These are phyloP conservation scores for Rhodomyrtus tomentosa DNA, from an alignment of 345 rosid species.

Conservation along the genomic window DNA sequence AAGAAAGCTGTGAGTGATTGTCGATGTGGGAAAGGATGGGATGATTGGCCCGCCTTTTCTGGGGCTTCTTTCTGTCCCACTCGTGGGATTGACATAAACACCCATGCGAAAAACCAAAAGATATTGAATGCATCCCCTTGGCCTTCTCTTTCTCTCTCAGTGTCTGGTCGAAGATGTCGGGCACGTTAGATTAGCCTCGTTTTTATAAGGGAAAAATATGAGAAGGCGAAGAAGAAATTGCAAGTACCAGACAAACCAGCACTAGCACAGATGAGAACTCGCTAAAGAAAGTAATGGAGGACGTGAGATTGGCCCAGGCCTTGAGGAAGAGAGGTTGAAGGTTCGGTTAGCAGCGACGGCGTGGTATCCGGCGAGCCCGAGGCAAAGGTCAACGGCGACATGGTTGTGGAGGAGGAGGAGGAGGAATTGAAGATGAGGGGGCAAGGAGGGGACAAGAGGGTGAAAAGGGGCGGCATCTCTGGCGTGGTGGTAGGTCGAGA, in stretches of 20 bases:
- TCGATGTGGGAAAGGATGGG: not conserved
- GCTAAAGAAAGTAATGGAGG: not conserved
- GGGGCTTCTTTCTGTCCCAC: too few relatives aligned
- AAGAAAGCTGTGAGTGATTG: not conserved
- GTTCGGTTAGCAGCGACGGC: not conserved
- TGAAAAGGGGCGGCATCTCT: not conserved
- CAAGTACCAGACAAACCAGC: not conserved
- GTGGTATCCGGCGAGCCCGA: not conserved
- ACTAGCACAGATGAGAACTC: not conserved
- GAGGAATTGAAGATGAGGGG: not conserved
- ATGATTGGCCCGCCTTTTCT: not conserved
- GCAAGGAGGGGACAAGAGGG: too few relatives aligned
- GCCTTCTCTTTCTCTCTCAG: not conserved
- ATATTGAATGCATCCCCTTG: not conserved
- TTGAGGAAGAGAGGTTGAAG: not conserved
- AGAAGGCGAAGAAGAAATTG: not conserved
- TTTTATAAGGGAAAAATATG: not conserved
- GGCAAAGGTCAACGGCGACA: not conserved
- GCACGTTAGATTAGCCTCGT: not conserved
- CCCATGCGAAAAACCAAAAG: too few relatives aligned
- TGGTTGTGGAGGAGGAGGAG: not conserved
- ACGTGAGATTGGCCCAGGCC: not conserved
- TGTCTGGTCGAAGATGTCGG: not conserved
- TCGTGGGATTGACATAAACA: not conserved
- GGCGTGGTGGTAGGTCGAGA: not conserved